phyloP scores from a whole-genome alignment of 2,329 filamentous ascomycete species.

The Aspergillus aculeatus region DNA sequence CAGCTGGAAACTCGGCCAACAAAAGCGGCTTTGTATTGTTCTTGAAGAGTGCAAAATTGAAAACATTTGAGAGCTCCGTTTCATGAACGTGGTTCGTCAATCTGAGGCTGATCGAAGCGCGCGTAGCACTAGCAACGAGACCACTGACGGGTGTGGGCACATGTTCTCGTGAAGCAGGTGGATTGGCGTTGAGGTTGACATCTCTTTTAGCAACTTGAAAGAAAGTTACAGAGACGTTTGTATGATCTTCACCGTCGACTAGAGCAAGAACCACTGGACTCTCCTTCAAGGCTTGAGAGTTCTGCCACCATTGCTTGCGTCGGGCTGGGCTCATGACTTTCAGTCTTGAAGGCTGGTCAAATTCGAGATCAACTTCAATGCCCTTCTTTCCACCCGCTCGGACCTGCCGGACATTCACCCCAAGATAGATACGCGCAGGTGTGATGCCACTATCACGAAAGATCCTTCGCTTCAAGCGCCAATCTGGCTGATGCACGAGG shows the following conservation, averaged over 20 bases:
- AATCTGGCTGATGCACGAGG: constrained; percentile 1
- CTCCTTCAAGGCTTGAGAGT: constrained; percentile 3
- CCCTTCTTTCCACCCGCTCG: constrained; percentile 1
- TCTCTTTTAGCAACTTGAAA: constrained; percentile 7
- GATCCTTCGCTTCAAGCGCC: constrained; percentile 6
- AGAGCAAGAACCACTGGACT: constrained; percentile 3
- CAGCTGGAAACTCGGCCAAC: constrained; percentile 14
- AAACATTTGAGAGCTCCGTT: neutral
- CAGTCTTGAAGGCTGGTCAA: constrained; percentile 8
- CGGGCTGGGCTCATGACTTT: neutral
- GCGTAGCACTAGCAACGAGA: neutral
- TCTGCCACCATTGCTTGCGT: constrained; percentile 8
- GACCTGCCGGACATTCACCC: neutral
- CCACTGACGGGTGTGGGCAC: neutral
- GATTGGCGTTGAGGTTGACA: neutral
- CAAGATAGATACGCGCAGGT: constrained; percentile 7
- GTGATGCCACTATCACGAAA: constrained; percentile 7
- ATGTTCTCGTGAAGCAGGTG: neutral
- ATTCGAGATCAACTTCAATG: constrained; percentile 10
- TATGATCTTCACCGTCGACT: constrained; percentile 4
- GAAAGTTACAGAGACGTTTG: constrained; percentile 6
- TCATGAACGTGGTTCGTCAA: neutral
- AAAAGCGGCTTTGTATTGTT: neutral
- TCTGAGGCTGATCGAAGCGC: constrained; percentile 6
- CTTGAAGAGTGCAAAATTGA: neutral